phyloP scores from a whole-genome alignment of 345 rosid genomes.

The Populus simonii region DNA sequence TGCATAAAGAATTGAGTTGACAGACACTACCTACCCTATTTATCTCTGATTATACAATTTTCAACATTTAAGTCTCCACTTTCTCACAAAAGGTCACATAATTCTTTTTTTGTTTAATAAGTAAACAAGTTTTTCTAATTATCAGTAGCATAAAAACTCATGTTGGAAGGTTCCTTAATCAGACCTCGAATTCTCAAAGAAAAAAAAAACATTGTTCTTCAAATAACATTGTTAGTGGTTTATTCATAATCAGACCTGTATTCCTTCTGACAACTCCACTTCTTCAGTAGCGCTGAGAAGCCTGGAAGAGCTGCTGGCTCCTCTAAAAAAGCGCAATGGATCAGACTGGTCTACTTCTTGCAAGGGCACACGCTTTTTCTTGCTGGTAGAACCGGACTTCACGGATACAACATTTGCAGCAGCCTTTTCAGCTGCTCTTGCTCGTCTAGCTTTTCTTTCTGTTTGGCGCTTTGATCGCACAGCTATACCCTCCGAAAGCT shows the following conservation, averaged over 20 bases:
- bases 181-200: background rate
- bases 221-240: background rate
- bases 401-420: slow-evolving; percentile 48
- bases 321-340: slow-evolving; percentile 74
- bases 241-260: slow-evolving; percentile 60
- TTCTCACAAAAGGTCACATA: background rate
- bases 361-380: slow-evolving; percentile 54
- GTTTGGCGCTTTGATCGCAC: slow-evolving; percentile 75
- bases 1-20: background rate
- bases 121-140: background rate
- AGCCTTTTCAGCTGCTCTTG: slow-evolving; percentile 64
- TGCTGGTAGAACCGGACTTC: slow-evolving; percentile 47
- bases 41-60: background rate
- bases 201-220: background rate
- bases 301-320: slow-evolving; percentile 58
- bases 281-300: slow-evolving; percentile 91
- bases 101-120: background rate
- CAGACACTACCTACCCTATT: background rate
- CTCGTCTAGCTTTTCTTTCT: slow-evolving; percentile 74
- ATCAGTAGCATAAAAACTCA: background rate
- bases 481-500: slow-evolving; percentile 48
- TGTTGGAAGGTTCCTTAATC: background rate
- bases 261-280: slow-evolving; percentile 66
- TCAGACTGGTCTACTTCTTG: slow-evolving; percentile 72
- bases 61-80: background rate